Evolutionary conservation across 495 filamentous ascomycete species (phyloP), one percentile per base, ranked within the genome.

Genomic region (Poronia punctata): DNA sequence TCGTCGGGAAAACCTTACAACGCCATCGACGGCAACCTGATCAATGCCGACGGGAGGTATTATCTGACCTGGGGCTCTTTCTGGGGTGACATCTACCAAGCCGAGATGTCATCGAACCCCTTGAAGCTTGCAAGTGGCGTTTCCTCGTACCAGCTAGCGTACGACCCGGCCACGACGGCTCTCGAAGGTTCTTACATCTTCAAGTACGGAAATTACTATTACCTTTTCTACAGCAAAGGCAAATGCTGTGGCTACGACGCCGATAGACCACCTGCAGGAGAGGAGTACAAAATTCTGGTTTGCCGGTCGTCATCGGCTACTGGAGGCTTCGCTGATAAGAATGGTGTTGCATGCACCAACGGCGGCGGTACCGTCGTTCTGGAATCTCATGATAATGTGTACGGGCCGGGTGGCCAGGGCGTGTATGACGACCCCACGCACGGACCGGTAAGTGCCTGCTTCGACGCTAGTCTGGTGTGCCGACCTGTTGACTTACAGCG

Each of bases 391-490:
- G 76, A 62, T 4, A 70, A 67, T 37, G 72, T 83, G 5, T 88
- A 84, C 50, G 83, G 72, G 3, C 82, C 84, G 4, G 84, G 83
- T 26, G 84, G 83, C 14, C 78, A 83, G 71, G 64, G 59, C 14
- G 67, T 72, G 1, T 62, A 63, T 22, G 25, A 56, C 26, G 64
- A 66, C 35, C 55, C 57, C 11, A 48, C 26, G 0, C 36, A 56
- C 31, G 61, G 63, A 15, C 58, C 58, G 31, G 59, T 61, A 17
- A 55, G 62, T 52, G 29, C 22, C 27, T 27, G n/a, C 64, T 50
- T 74, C 72, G 22, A 64, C 78, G 0, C 72, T 62, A 39, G 42
- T 6, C 46, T 64, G 0, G 69, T 70, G 2, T 33, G 30, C 32
- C 21, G 28, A 23, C 7, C 14, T 19, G 21, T 36, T 4, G 14